A percentile compares a stretch with the other conserved stretches of the same genome.
phyloP scores from a whole-genome alignment of 1,284 basidiomycete species.

The Cryptococcus maquisensis region DNA sequence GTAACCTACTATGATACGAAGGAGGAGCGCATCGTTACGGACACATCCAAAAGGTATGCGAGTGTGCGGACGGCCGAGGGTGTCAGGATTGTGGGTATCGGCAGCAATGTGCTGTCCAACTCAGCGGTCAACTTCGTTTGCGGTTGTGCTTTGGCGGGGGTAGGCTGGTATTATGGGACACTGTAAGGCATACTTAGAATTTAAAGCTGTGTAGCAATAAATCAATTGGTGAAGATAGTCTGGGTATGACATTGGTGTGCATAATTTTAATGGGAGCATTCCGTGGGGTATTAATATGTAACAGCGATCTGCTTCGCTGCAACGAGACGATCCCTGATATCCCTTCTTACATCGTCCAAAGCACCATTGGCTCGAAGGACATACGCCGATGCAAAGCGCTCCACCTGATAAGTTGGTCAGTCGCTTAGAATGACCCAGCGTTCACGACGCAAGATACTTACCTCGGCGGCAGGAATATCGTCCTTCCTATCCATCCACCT shows the following conservation, averaged over 20 bases:
- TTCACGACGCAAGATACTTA: slow-evolving; percentile 11
- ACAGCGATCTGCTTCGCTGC: slow-evolving; percentile 33
- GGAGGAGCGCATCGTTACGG: slow-evolving; percentile 64
- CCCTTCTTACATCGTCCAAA: slow-evolving; percentile 19
- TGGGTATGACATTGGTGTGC: neutral
- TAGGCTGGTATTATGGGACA: slow-evolving; percentile 28
- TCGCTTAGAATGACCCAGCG: neutral
- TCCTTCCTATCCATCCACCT: slow-evolving; percentile 24
- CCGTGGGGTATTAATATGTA: slow-evolving; percentile 15
- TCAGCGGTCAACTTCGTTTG: slow-evolving; percentile 40
- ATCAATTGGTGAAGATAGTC: neutral
- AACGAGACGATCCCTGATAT: slow-evolving; percentile 31
- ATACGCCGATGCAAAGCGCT: slow-evolving; percentile 39
- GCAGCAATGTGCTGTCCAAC: slow-evolving; percentile 69
- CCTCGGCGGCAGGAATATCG: slow-evolving; percentile 38
- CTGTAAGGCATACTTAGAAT: neutral
- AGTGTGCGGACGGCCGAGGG: slow-evolving; percentile 6
- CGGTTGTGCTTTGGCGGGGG: slow-evolving; percentile 25
- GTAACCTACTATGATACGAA: slow-evolving; percentile 67
- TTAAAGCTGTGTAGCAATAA: neutral
- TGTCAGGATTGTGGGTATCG: slow-evolving; percentile 59
- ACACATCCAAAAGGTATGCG: slow-evolving; percentile 47
- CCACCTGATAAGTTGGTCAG: slow-evolving; percentile 18
- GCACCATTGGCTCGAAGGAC: slow-evolving; percentile 24
- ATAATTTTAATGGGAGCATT: neutral